Evolutionary conservation across 2,329 filamentous ascomycete species (phyloP), one percentile per base, ranked within the genome.

Genomic region (Beauveria sp.): DNA sequence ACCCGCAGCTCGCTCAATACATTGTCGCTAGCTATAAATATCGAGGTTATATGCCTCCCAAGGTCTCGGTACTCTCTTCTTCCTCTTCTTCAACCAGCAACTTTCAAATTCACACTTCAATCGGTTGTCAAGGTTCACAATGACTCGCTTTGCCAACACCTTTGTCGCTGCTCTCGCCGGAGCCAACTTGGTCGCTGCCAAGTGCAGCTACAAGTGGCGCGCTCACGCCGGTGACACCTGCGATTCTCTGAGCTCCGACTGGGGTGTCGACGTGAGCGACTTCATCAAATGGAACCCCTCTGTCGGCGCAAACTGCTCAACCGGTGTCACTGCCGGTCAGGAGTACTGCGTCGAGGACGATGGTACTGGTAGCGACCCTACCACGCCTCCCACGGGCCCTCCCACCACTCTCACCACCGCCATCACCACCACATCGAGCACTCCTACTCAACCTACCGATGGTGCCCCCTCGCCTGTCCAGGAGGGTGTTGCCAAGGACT

Each of bases 241-340:
- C 59, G 61, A 62, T n/a, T 65, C 64, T 53, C 66, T 71, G 53
- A 61, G 64, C 28, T 53, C 56, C 20, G 61, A 55, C 63, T 70
- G 69, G 69, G 68, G 64, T 14, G 18, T 69, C 34, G 61, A 60
- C 7, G 61, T 66, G 34, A 59, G 63, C 14, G 62, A 63, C 5
- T 67, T 71, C 26, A 61, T 65, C 59, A 58, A 60, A 7, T 62
- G 68, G 63, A 71, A 70, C 63, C 69, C 69, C 4, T 65, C 66
- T 44, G 61, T 67, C 30, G 60, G 64, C 24, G 30, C 44, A 16
- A 28, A 55, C 28, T 62, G 61, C 44, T 20, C 41, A n/a, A 50
- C 26, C 26, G 61, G 61, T 28, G 22, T 62, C 10, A 40, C 1
- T 5, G 3, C 24, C 3, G 55, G 37, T 12, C 16, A 56, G 43